These are phyloP conservation scores for Yamadazyma conglobata DNA, from an alignment of 1,139 yeast species.

Conservation along the genomic window DNA sequence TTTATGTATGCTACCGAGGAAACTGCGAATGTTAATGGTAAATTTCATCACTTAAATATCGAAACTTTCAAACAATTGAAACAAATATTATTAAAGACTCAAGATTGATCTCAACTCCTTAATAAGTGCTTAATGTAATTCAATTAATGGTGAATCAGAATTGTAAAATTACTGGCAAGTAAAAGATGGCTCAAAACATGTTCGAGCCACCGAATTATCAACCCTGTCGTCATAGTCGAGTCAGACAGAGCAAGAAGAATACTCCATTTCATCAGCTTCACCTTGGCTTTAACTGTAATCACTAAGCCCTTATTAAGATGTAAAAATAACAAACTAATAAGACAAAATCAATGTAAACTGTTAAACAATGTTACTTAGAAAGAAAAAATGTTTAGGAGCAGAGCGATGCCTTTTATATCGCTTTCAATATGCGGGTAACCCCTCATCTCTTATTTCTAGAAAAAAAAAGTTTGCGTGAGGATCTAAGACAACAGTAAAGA, in stretches of 20 bases:
- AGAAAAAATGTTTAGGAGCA: slow-evolving; percentile 6
- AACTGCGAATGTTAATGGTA: slow-evolving; percentile 84
- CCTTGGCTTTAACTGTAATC: slow-evolving; percentile 7
- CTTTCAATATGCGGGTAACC: slow-evolving; percentile 4
- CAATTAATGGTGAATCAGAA: slow-evolving; percentile 50
- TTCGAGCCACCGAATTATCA: slow-evolving; percentile 52
- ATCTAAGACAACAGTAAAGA: neutral
- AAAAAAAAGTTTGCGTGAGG: neutral
- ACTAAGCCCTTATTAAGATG: slow-evolving; percentile 17
- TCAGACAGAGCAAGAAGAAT: slow-evolving; percentile 78
- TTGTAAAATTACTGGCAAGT: slow-evolving; percentile 80
- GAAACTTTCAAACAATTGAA: slow-evolving; percentile 1
- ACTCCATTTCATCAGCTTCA: slow-evolving; percentile 55
- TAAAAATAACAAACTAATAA: neutral
- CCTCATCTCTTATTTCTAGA: slow-evolving; percentile 1
- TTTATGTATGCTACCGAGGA: slow-evolving; percentile 83
- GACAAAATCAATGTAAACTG: neutral
- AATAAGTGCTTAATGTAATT: slow-evolving; percentile 21
- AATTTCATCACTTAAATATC: slow-evolving; percentile 63
- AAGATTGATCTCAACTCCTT: too few relatives aligned
- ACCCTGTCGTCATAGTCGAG: slow-evolving; percentile 85
- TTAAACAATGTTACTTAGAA: slow-evolving; percentile 1
- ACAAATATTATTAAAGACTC: slow-evolving; percentile 1
- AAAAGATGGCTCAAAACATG: slow-evolving; percentile 45
- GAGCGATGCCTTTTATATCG: slow-evolving; percentile 8